Evolutionary conservation across 2,329 filamentous ascomycete genomes (phyloP).

Genomic region (Fulvia fulva): DNA sequence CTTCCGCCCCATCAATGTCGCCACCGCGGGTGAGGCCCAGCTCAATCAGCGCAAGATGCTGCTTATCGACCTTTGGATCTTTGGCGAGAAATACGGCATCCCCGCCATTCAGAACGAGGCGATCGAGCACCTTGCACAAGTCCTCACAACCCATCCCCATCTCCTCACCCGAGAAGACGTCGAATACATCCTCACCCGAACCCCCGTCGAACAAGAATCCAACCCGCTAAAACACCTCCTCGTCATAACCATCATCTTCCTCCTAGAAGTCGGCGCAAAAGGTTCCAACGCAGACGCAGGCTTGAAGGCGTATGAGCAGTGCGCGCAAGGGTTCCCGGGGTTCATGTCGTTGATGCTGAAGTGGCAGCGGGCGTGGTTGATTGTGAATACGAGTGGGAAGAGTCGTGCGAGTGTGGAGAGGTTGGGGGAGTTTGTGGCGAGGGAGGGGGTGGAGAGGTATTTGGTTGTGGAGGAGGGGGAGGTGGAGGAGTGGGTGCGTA

Average conservation of each 20-base stretch:
- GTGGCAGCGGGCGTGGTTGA: not conserved
- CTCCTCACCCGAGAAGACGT: slow-evolving; percentile 1
- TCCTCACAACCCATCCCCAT: not conserved
- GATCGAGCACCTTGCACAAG: not conserved
- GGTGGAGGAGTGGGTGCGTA: not conserved
- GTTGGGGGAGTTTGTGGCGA: not conserved
- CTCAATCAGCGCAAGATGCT: not conserved
- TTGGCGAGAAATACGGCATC: slow-evolving; percentile 7
- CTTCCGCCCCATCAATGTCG: not conserved
- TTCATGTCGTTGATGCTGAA: not conserved
- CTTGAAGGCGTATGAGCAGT: not conserved
- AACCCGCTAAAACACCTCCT: not conserved
- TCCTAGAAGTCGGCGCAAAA: not conserved
- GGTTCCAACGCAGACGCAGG: not conserved
- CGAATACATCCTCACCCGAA: not conserved
- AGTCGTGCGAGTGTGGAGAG: not conserved
- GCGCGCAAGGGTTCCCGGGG: not conserved
- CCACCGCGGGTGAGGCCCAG: not conserved
- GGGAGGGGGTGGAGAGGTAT: not conserved
- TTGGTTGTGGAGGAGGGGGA: not conserved
- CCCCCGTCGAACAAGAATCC: not conserved
- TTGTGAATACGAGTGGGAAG: not conserved
- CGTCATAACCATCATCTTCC: not conserved
- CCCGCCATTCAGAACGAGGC: slow-evolving; percentile 7
- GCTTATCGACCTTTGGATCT: slow-evolving; percentile 13